Evolutionary conservation across 139 green algal species (phyloP).

Genomic region (Chlorella sorokiniana): DNA sequence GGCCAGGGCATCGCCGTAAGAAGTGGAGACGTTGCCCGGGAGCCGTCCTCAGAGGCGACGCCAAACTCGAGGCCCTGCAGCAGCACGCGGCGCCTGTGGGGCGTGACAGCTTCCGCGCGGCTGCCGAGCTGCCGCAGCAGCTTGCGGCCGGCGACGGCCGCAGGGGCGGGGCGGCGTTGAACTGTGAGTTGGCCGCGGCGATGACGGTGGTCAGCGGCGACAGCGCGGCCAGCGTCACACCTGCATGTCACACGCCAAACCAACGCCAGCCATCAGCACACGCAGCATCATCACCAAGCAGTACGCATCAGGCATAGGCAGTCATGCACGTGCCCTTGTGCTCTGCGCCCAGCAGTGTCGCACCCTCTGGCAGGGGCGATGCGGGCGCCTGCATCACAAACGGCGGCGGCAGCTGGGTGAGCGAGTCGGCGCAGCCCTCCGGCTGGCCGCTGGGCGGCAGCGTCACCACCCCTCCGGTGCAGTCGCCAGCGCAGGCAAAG

Average conservation of each 20-base stretch:
- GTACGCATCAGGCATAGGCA: neutral
- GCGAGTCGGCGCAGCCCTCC: neutral
- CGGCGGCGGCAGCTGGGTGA: conserved; percentile 19
- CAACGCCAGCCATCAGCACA: neutral
- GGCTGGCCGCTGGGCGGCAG: conserved; percentile 5
- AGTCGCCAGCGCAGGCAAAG: conserved; percentile 20
- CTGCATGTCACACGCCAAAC: neutral
- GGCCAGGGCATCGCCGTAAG: neutral
- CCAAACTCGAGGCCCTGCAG: neutral
- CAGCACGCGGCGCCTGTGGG: neutral
- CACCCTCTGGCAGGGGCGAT: neutral
- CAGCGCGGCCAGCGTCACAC: neutral
- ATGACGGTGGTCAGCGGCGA: conserved; percentile 22
- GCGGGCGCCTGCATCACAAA: neutral
- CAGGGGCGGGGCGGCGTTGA: neutral
- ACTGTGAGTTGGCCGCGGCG: neutral
- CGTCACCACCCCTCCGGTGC: neutral
- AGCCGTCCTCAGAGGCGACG: neutral
- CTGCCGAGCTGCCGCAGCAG: conserved; percentile 12
- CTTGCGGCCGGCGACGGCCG: neutral
- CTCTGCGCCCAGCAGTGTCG: neutral
- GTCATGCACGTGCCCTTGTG: neutral
- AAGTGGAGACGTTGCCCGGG: neutral
- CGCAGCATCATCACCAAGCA: neutral
- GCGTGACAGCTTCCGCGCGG: neutral